phyloP scores from a whole-genome alignment of 768 basidiomycete species.

The Suillus occidentalis region DNA sequence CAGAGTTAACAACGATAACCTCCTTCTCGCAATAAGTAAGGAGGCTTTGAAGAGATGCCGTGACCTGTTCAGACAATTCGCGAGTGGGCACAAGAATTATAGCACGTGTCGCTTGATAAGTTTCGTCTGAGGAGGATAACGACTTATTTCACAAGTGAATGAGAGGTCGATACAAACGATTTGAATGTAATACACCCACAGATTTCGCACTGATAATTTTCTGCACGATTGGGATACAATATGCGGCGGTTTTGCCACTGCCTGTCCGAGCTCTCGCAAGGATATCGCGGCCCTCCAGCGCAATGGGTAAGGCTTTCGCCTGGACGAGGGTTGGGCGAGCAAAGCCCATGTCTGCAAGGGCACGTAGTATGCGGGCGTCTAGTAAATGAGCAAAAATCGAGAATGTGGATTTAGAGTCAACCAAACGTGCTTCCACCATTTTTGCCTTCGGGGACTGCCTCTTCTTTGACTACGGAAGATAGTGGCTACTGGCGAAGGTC shows the following conservation, averaged over 20 bases:
- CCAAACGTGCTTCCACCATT: slow-evolving; percentile 48
- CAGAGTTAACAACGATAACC: slow-evolving; percentile 71
- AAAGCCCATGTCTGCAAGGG: slow-evolving; percentile 89
- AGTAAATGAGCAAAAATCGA: slow-evolving; percentile 72
- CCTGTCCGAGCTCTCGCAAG: slow-evolving; percentile 94
- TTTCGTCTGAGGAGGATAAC: slow-evolving; percentile 38
- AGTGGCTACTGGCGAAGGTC: not conserved
- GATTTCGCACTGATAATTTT: slow-evolving; percentile 81
- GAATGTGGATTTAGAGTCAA: slow-evolving; percentile 52
- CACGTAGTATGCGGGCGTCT: slow-evolving; percentile 81
- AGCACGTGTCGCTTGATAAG: slow-evolving; percentile 63
- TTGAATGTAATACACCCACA: slow-evolving; percentile 45
- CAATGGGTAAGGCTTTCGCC: slow-evolving; percentile 87
- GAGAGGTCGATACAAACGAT: not conserved
- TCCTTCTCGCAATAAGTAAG: slow-evolving; percentile 79
- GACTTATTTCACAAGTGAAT: slow-evolving; percentile 29
- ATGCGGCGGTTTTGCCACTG: slow-evolving; percentile 96
- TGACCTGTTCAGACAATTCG: slow-evolving; percentile 91
- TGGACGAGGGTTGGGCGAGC: slow-evolving; percentile 92
- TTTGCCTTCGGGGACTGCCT: not conserved
- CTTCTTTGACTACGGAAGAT: not conserved
- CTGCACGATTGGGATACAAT: slow-evolving; percentile 88
- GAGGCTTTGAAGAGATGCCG: slow-evolving; percentile 62
- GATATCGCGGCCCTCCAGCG: slow-evolving; percentile 86
- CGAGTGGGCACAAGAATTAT: slow-evolving; percentile 87